Evolutionary conservation across 139 green algal species (phyloP).

Genomic region (Micractinium sp.): DNA sequence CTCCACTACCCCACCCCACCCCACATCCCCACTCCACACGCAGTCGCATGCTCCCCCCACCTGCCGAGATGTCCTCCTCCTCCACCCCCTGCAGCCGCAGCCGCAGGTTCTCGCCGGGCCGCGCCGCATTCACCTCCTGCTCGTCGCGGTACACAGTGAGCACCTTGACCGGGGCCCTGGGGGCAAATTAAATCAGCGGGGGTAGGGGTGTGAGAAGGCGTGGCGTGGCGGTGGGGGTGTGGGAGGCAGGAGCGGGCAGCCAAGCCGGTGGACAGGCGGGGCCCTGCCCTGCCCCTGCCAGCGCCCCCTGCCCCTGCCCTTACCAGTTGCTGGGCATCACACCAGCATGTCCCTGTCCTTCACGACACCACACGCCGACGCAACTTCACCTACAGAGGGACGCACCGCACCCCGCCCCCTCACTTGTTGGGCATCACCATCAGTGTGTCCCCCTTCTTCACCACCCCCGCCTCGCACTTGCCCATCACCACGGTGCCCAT

Average conservation of each 20-base stretch:
- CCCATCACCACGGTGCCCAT: slow-evolving; percentile 99
- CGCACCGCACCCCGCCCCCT: background rate
- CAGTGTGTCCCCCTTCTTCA: slow-evolving; percentile 82
- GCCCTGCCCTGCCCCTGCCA: no score
- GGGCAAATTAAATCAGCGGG: background rate
- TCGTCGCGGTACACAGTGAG: slow-evolving; percentile 92
- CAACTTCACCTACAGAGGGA: no score
- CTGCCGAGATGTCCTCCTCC: slow-evolving; percentile 87
- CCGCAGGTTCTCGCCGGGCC: slow-evolving; percentile 86
- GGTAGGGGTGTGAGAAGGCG: background rate
- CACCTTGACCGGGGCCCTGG: slow-evolving; percentile 84
- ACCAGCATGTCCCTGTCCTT: no score
- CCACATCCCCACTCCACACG: background rate
- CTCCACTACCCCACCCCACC: background rate
- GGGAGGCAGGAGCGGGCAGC: no score
- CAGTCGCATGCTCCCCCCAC: background rate
- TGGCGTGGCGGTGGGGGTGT: background rate
- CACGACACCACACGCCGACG: no score
- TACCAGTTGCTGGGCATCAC: no score
- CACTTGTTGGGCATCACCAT: slow-evolving; percentile 97
- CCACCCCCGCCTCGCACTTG: slow-evolving; percentile 93
- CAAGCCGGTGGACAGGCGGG: no score
- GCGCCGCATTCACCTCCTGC: slow-evolving; percentile 80
- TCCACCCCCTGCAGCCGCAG: slow-evolving; percentile 81
- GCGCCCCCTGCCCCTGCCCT: no score